Conservation (phyloP, 2,329 filamentous ascomycete species). For the Trichoderma arundinaceum region DNA sequence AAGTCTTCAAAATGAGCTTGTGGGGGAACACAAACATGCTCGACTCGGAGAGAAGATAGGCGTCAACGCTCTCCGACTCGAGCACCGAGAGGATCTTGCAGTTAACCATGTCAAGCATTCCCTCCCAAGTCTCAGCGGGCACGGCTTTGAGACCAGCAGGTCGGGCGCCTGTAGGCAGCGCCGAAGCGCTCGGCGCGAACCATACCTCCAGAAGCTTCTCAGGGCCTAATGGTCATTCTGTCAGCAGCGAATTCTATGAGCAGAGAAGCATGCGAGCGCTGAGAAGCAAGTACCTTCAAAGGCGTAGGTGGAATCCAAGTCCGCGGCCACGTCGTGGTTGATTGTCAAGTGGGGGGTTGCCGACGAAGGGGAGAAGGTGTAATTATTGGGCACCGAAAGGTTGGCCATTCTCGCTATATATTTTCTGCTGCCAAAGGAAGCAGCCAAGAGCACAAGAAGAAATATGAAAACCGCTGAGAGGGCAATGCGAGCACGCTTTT, state of each 20-base stretch:
- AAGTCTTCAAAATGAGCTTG: conserved; percentile 98
- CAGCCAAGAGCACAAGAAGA: conserved; percentile 28
- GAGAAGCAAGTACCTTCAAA: conserved; percentile 74
- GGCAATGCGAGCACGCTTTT: conserved; percentile 28
- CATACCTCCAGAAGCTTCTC: conserved; percentile 99
- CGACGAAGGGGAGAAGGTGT: conserved; percentile 80
- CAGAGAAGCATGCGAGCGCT: neutral
- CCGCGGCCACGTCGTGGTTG: conserved; percentile 91
- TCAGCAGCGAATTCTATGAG: conserved; percentile 26
- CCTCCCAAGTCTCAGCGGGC: conserved; percentile 83
- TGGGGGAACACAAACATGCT: conserved; percentile 99
- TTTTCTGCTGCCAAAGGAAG: conserved; percentile 34
- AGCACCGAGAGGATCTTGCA: conserved; percentile 97
- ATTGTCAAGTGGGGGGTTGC: conserved; percentile 91
- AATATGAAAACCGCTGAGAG: conserved; percentile 34
- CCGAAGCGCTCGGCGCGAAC: conserved; percentile 82
- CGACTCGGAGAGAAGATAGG: conserved; percentile 95
- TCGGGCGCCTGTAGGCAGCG: conserved; percentile 72
- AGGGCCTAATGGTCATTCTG: conserved; percentile 63
- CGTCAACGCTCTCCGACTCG: conserved; percentile 91
- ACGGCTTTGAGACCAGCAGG: conserved; percentile 86
- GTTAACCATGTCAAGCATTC: conserved; percentile 96
- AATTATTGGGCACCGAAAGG: conserved; percentile 78
- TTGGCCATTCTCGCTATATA: conserved; percentile 69
- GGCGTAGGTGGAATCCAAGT: conserved; percentile 92